Conservation (phyloP, 2,329 filamentous ascomycete species). For the Alternaria dauci region DNA sequence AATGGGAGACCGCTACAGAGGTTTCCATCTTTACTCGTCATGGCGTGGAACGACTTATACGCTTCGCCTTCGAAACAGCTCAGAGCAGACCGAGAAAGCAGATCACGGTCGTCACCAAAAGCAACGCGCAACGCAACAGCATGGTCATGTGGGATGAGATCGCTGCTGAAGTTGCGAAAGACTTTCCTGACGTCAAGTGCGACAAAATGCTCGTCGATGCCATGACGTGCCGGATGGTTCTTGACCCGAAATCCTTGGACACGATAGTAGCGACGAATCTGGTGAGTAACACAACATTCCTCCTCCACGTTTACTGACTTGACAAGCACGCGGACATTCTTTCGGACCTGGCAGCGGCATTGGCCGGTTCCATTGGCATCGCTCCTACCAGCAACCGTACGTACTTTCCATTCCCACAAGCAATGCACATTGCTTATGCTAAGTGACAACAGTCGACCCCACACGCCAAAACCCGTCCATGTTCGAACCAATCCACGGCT, state of each 20-base stretch:
- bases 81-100: conserved; percentile 64
- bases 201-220: conserved; percentile 75
- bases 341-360: conserved; percentile 73
- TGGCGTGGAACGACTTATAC: conserved; percentile 66
- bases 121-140: conserved; percentile 70
- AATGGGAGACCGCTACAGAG: conserved; percentile 70
- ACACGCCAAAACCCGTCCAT: conserved; percentile 66
- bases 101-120: conserved; percentile 71
- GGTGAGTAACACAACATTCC: conserved; percentile 22
- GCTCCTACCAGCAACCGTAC: conserved; percentile 70
- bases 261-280: conserved; percentile 72
- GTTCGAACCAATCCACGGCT: conserved; percentile 70
- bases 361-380: conserved; percentile 76
- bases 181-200: conserved; percentile 67
- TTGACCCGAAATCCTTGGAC: conserved; percentile 67
- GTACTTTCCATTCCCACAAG: neutral
- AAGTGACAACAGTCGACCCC: conserved; percentile 62
- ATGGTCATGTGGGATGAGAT: conserved; percentile 76
- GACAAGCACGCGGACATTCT: conserved; percentile 68
- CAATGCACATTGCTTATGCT: neutral
- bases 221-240: conserved; percentile 71
- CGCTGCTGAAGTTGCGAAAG: conserved; percentile 61
- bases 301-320: neutral
- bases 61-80: conserved; percentile 70
- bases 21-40: conserved; percentile 70